Percentiles rank a stretch among this genome's conserved stretches.
Evolutionary conservation across 1,284 basidiomycete genomes (phyloP).

Genomic region (Grifola frondosa): DNA sequence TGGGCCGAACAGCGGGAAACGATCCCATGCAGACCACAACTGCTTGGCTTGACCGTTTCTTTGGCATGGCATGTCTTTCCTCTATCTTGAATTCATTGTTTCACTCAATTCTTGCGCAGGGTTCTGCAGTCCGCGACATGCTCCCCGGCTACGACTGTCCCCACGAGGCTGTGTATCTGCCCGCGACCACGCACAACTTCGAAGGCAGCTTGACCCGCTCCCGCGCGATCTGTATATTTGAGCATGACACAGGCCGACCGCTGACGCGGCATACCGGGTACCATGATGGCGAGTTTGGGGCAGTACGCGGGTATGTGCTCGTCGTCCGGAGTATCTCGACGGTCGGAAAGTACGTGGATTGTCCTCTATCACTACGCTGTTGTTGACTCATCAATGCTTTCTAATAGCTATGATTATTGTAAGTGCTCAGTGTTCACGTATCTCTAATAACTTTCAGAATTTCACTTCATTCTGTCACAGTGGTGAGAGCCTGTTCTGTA

Average conservation of each 20-base stretch:
- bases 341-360: constrained; percentile 56
- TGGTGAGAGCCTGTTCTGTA: constrained; percentile 34
- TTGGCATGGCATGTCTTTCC: constrained; percentile 48
- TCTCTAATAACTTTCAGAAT: not conserved
- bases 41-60: constrained; percentile 65
- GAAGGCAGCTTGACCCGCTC: constrained; percentile 43
- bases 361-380: not conserved
- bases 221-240: constrained; percentile 64
- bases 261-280: constrained; percentile 60
- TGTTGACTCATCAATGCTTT: constrained; percentile 5
- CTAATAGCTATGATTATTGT: constrained; percentile 55
- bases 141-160: constrained; percentile 69
- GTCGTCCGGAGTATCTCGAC: constrained; percentile 56
- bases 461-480: constrained; percentile 19
- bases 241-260: constrained; percentile 57
- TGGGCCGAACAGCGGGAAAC: constrained; percentile 45
- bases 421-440: constrained; percentile 21
- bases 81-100: not conserved
- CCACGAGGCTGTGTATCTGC: constrained; percentile 55
- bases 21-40: constrained; percentile 65
- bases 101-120: constrained; percentile 20
- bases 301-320: constrained; percentile 59
- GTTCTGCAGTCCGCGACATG: constrained; percentile 51
- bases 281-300: constrained; percentile 51
- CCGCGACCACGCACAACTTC: constrained; percentile 51